Evolutionary conservation across 1,284 basidiomycete genomes (phyloP).

Genomic region (Paramarasmius palmivorus): DNA sequence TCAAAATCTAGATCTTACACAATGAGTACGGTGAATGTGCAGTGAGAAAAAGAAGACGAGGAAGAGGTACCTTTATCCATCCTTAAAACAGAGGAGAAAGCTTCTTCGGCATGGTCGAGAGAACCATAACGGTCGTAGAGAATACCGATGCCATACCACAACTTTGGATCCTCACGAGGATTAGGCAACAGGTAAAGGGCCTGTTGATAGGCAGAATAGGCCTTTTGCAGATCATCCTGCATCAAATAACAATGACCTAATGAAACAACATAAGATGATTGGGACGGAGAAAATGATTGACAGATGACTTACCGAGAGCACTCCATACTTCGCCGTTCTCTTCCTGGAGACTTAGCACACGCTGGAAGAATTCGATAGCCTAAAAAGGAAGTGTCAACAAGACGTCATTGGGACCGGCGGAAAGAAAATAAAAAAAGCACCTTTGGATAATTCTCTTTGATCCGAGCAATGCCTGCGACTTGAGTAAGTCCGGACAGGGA

Average conservation of each 20-base stretch:
- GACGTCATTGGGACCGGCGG: constrained; percentile 28
- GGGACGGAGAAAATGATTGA: constrained; percentile 18
- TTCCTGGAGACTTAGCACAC: constrained; percentile 84
- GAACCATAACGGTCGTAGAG: constrained; percentile 98
- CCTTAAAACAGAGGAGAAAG: constrained; percentile 92
- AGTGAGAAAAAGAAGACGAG: constrained; percentile 10
- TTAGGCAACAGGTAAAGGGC: constrained; percentile 95
- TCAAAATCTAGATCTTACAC: constrained; percentile 81
- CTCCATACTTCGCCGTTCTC: constrained; percentile 96
- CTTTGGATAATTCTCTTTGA: constrained; percentile 86
- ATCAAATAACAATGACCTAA: constrained; percentile 95
- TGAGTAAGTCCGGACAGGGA: constrained; percentile 87
- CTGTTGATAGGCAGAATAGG: constrained; percentile 98
- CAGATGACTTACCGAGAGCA: constrained; percentile 67
- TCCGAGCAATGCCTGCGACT: constrained; percentile 87
- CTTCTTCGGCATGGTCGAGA: constrained; percentile 97
- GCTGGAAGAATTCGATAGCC: constrained; percentile 95
- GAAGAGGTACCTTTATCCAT: constrained; percentile 86
- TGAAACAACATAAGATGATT: constrained; percentile 18
- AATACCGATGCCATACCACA: constrained; percentile 99
- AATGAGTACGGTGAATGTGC: constrained; percentile 20
- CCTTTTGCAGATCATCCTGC: constrained; percentile 99
- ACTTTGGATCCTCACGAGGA: constrained; percentile 97
- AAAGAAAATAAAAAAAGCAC: constrained; percentile 41
- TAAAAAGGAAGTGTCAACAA: constrained; percentile 37